These are phyloP conservation scores for Penicillium macrosclerotiorum DNA, from an alignment of 495 filamentous ascomycete species.

Conservation along the genomic window DNA sequence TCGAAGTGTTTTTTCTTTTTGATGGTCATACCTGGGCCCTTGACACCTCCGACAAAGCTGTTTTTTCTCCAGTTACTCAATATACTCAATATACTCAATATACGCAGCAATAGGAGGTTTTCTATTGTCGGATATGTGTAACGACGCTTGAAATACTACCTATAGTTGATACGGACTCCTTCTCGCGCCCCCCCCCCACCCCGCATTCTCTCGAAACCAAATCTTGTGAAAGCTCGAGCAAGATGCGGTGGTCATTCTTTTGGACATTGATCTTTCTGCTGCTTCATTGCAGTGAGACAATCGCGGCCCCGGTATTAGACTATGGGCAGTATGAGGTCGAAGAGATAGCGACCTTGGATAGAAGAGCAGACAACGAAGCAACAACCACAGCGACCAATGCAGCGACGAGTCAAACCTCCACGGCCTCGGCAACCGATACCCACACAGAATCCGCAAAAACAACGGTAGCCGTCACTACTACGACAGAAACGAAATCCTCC, in stretches of 20 bases:
- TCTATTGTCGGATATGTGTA: not conserved
- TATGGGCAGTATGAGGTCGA: slow-evolving; percentile 5
- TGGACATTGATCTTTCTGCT: slow-evolving; percentile 8
- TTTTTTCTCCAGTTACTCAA: not conserved
- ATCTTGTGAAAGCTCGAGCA: too few species aligned
- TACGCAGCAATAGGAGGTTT: not conserved
- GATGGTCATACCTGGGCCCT: not conserved
- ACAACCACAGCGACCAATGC: slow-evolving; percentile 14
- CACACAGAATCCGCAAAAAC: slow-evolving; percentile 2
- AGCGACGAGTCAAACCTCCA: slow-evolving; percentile 7
- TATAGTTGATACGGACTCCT: not conserved
- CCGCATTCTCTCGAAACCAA: too few species aligned
- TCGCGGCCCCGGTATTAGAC: slow-evolving; percentile 16
- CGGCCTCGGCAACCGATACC: slow-evolving; percentile 18
- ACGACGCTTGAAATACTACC: not conserved
- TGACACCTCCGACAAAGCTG: not conserved
- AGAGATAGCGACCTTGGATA: slow-evolving; percentile 1
- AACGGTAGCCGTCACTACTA: slow-evolving; percentile 8
- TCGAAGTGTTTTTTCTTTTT: slow-evolving; percentile 4
- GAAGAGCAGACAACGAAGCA: slow-evolving; percentile 6
- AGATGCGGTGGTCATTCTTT: slow-evolving; percentile 22
- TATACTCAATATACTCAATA: not conserved
- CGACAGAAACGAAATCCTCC: slow-evolving; percentile 12
- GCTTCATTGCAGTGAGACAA: slow-evolving; percentile 6
- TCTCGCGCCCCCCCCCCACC: not conserved